Evolutionary conservation across 257 asterid species (phyloP).

Genomic region (Rhazya stricta): DNA sequence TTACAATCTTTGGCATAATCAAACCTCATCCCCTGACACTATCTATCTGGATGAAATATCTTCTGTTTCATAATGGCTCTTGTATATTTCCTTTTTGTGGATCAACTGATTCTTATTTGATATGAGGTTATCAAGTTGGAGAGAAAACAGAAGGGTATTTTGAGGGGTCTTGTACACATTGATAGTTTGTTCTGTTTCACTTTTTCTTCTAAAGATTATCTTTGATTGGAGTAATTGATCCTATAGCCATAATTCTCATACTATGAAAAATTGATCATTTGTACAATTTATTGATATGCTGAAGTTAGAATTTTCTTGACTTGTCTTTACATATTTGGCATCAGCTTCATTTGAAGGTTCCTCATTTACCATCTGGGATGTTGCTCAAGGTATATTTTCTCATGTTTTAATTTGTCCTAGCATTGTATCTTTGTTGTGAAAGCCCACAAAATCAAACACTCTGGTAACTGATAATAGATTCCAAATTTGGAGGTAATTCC

Average conservation of each 20-base stretch:
- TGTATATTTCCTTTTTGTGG: not conserved
- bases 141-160: not conserved
- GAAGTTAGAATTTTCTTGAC: conserved; percentile 48
- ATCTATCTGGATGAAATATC: not conserved
- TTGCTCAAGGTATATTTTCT: conserved; percentile 69
- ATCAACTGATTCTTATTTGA: not conserved
- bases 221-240: conserved; percentile 1
- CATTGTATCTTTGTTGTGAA: not conserved
- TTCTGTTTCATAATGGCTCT: not conserved
- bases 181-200: not conserved
- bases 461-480: not conserved
- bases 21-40: not conserved
- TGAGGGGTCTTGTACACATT: not conserved
- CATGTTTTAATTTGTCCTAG: conserved; percentile 1
- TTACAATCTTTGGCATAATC: not conserved
- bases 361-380: conserved; percentile 95
- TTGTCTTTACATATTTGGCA: conserved; percentile 66
- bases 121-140: not conserved
- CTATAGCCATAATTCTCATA: not conserved
- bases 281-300: not conserved
- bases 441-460: not conserved
- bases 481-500: not conserved
- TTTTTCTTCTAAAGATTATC: not conserved
- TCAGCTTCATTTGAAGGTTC: conserved; percentile 89
- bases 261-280: not conserved